These are phyloP conservation scores for Mycena belliarum DNA, from an alignment of 768 basidiomycete genomes.

Conservation along the genomic window DNA sequence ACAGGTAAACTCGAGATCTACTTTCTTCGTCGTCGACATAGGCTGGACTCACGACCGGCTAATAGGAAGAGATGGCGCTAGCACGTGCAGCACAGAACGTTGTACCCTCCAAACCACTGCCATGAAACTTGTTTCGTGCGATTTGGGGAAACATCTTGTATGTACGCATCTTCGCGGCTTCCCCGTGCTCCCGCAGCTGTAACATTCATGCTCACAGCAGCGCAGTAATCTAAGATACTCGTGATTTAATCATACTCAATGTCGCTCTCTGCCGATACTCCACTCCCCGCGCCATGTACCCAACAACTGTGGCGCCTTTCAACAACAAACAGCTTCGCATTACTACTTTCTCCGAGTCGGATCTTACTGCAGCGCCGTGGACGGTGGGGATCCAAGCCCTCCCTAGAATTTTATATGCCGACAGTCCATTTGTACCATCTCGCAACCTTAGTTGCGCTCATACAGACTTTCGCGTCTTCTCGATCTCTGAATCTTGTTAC, in stretches of 20 bases:
- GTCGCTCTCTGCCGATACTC: background rate
- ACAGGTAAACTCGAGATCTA: conserved; percentile 1
- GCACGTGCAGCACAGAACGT: conserved; percentile 20
- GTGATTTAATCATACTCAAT: background rate
- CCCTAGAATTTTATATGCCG: background rate
- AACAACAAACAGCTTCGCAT: background rate
- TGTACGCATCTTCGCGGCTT: background rate
- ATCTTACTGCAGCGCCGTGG: background rate
- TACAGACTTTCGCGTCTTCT: background rate
- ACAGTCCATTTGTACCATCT: background rate
- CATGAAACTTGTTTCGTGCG: too few relatives aligned
- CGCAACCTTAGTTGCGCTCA: background rate
- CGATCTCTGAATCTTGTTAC: background rate
- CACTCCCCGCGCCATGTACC: background rate
- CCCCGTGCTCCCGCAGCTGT: background rate
- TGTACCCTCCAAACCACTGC: conserved; percentile 8
- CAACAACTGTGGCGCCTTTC: background rate
- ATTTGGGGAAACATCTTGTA: too few relatives aligned
- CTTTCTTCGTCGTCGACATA: background rate
- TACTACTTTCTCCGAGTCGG: background rate
- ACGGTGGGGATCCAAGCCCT: background rate
- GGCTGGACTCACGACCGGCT: background rate
- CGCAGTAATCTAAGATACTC: background rate
- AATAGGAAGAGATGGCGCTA: conserved; percentile 19
- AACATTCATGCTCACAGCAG: conserved; percentile 9